These are phyloP conservation scores for Aspergillus sp. DNA, from an alignment of 2,329 filamentous ascomycete genomes.

Conservation along the genomic window DNA sequence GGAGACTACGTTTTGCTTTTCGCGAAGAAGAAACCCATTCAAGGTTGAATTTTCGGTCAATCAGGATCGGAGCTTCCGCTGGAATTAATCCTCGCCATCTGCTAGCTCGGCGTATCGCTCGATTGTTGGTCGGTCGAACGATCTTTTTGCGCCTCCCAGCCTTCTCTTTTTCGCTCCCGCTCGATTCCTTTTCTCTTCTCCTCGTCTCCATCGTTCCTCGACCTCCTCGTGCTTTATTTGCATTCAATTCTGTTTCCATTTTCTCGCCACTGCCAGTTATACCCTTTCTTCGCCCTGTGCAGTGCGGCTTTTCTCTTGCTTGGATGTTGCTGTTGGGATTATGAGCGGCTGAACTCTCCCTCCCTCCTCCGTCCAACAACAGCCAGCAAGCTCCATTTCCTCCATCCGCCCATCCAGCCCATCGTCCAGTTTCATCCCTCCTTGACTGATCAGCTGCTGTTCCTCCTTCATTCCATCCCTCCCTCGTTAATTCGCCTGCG, in stretches of 20 bases:
- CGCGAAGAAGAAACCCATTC: background rate
- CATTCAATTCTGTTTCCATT: constrained; percentile 1
- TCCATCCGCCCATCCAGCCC: constrained; percentile 11
- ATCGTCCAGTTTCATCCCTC: constrained; percentile 13
- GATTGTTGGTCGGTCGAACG: constrained; percentile 5
- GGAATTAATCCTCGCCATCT: constrained; percentile 1
- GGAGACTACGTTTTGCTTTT: constrained; percentile 4
- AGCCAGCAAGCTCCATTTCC: constrained; percentile 5
- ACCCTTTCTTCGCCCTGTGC: background rate
- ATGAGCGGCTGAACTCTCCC: constrained; percentile 22
- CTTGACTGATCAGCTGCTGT: constrained; percentile 11
- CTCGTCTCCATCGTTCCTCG: constrained; percentile 7
- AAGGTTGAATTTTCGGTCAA: background rate
- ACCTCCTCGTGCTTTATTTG: background rate
- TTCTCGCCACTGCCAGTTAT: constrained; percentile 2
- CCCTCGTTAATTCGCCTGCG: constrained; percentile 9
- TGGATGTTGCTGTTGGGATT: constrained; percentile 13
- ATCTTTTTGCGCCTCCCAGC: constrained; percentile 21
- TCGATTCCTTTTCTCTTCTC: constrained; percentile 7
- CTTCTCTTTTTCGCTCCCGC: constrained; percentile 18
- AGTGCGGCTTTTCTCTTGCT: constrained; percentile 3
- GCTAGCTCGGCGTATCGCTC: constrained; percentile 9
- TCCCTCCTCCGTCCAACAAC: constrained; percentile 4
- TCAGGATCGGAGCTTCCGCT: constrained; percentile 3
- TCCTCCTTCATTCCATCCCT: constrained; percentile 4